Conservation (phyloP, 2,329 filamentous ascomycete species). For the Rutstroemia sp. region DNA sequence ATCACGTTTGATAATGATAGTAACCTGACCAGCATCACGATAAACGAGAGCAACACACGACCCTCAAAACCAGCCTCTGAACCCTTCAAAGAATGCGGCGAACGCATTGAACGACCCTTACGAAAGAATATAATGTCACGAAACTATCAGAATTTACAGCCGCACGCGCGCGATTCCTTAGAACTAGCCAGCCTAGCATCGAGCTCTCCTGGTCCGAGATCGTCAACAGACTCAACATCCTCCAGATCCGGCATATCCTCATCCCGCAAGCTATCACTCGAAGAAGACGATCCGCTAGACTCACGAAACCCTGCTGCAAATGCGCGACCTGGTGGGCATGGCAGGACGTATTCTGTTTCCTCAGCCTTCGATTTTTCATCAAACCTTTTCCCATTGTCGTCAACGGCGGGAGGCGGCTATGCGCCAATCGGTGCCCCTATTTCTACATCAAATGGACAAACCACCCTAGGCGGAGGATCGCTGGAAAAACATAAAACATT, state of each 20-base stretch:
- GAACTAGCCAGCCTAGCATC: slow-evolving; percentile 94
- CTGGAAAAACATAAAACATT: slow-evolving; percentile 93
- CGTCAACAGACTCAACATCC: slow-evolving; percentile 63
- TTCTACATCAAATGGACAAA: slow-evolving; percentile 46
- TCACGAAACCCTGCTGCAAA: slow-evolving; percentile 45
- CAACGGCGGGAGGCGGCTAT: slow-evolving; percentile 66
- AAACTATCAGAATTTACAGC: slow-evolving; percentile 24
- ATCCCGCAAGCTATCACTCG: slow-evolving; percentile 84
- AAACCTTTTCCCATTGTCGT: slow-evolving; percentile 85
- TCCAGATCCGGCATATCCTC: slow-evolving; percentile 80
- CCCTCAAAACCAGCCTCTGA: background rate
- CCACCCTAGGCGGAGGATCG: slow-evolving; percentile 61
- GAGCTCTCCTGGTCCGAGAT: slow-evolving; percentile 59
- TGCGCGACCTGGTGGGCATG: slow-evolving; percentile 34
- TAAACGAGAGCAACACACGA: slow-evolving; percentile 3
- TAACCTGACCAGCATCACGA: slow-evolving; percentile 4
- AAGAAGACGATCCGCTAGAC: slow-evolving; percentile 75
- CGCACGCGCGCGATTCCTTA: slow-evolving; percentile 69
- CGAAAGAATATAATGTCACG: slow-evolving; percentile 24
- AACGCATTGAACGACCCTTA: slow-evolving; percentile 2
- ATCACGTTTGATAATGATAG: background rate
- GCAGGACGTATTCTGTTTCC: slow-evolving; percentile 78
- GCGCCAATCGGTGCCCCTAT: slow-evolving; percentile 76
- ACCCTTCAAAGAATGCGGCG: slow-evolving; percentile 7
- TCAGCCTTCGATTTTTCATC: slow-evolving; percentile 95